phyloP scores from a whole-genome alignment of 352 stramenopile species.

The Phytophthora syringae region DNA sequence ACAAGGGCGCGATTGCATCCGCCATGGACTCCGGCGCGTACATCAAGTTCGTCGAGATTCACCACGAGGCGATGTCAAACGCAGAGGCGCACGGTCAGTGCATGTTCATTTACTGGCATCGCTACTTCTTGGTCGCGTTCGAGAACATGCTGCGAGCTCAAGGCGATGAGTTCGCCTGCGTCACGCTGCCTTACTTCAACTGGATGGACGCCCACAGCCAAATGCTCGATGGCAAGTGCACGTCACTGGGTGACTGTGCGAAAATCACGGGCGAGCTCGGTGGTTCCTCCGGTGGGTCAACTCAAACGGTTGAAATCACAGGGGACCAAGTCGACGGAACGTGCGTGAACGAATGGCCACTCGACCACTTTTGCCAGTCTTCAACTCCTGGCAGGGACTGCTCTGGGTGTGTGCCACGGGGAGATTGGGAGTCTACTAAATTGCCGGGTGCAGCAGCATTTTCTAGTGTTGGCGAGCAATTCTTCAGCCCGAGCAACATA shows the following conservation, averaged over 20 bases:
- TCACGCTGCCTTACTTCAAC: slow-evolving; percentile 79
- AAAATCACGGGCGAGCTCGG: slow-evolving; percentile 38
- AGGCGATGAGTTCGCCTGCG: slow-evolving; percentile 45
- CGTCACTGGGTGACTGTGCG: slow-evolving; percentile 45
- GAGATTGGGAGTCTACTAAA: slow-evolving; percentile 26
- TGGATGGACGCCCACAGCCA: slow-evolving; percentile 52
- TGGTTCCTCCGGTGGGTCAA: slow-evolving; percentile 19
- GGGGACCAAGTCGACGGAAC: slow-evolving; percentile 19
- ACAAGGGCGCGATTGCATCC: slow-evolving; percentile 39
- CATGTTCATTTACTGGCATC: slow-evolving; percentile 83
- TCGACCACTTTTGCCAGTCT: slow-evolving; percentile 57
- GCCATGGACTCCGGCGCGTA: slow-evolving; percentile 54
- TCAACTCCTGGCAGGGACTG: slow-evolving; percentile 12
- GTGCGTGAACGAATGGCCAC: slow-evolving; percentile 36
- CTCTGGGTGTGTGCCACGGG: slow-evolving; percentile 46
- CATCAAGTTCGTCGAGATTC: slow-evolving; percentile 59
- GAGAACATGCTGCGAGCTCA: slow-evolving; percentile 77
- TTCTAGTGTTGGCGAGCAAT: slow-evolving; percentile 35
- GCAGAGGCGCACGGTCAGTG: slow-evolving; percentile 49
- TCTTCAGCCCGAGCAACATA: slow-evolving; percentile 46
- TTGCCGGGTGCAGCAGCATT: slow-evolving; percentile 34
- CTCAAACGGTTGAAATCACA: slow-evolving; percentile 37
- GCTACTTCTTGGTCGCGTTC: slow-evolving; percentile 57
- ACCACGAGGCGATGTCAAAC: slow-evolving; percentile 47
- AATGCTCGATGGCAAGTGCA: slow-evolving; percentile 37